phyloP scores from a whole-genome alignment of 768 basidiomycete genomes.

The Hericium erinaceus region DNA sequence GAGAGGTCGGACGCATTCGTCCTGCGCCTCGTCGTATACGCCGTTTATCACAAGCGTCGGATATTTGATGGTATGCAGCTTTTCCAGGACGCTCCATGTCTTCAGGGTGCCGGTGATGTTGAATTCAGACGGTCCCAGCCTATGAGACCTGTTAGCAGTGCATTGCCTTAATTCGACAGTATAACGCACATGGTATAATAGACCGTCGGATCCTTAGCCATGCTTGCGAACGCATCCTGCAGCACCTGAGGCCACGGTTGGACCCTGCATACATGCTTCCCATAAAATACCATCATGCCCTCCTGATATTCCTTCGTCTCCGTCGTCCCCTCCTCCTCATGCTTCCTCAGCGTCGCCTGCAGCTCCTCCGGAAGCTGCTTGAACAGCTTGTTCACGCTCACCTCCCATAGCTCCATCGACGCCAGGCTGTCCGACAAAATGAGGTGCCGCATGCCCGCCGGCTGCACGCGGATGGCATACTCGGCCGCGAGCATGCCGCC shows the following conservation, averaged over 20 bases:
- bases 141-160: background rate
- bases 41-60: constrained; percentile 31
- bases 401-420: constrained; percentile 34
- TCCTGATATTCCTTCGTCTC: constrained; percentile 35
- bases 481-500: constrained; percentile 43
- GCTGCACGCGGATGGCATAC: constrained; percentile 30
- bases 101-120: constrained; percentile 31
- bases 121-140: constrained; percentile 28
- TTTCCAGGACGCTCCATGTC: constrained; percentile 37
- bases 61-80: constrained; percentile 30
- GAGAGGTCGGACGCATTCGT: constrained; percentile 27
- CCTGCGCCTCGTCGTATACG: constrained; percentile 31
- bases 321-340: constrained; percentile 37
- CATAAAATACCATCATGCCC: constrained; percentile 33
- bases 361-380: constrained; percentile 31
- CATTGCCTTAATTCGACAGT: background rate
- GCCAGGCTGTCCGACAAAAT: constrained; percentile 38
- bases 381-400: constrained; percentile 22
- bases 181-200: constrained; percentile 34
- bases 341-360: constrained; percentile 30
- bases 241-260: constrained; percentile 37
- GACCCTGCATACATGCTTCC: constrained; percentile 32
- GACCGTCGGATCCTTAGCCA: constrained; percentile 39
- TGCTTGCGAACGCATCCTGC: constrained; percentile 20
- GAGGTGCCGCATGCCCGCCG: constrained; percentile 36